phyloP scores from a whole-genome alignment of 1,284 basidiomycete genomes.

The Austropuccinia psidii region DNA sequence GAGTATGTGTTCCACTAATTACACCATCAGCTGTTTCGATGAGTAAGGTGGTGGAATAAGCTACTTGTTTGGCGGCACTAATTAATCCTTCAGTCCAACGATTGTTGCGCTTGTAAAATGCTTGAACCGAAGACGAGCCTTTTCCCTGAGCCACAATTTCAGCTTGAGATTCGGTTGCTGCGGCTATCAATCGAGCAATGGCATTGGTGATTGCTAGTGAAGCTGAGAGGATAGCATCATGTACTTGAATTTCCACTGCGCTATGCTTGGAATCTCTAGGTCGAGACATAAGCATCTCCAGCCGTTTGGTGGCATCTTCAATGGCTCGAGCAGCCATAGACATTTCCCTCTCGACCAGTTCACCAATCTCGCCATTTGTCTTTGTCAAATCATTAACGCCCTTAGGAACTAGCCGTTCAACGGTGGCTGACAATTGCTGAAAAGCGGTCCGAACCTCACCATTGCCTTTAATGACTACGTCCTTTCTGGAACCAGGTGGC shows the following conservation, averaged over 20 bases:
- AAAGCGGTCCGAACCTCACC: conserved; percentile 73
- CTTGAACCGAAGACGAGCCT: conserved; percentile 79
- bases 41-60: conserved; percentile 90
- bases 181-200: conserved; percentile 87
- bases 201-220: conserved; percentile 91
- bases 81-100: conserved; percentile 99
- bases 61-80: conserved; percentile 93
- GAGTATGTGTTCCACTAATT: conserved; percentile 85
- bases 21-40: conserved; percentile 98
- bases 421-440: conserved; percentile 71
- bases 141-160: conserved; percentile 95
- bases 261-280: conserved; percentile 80
- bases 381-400: conserved; percentile 66
- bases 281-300: conserved; percentile 81
- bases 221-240: conserved; percentile 91
- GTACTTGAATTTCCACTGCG: conserved; percentile 87
- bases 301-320: conserved; percentile 78
- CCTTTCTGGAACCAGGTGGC: conserved; percentile 62
- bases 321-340: conserved; percentile 84
- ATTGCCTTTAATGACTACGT: conserved; percentile 83
- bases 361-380: conserved; percentile 86
- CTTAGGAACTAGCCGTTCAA: conserved; percentile 81
- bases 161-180: conserved; percentile 92
- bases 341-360: conserved; percentile 97
- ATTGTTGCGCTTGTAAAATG: conserved; percentile 99